Percentiles rank a stretch among this genome's conserved stretches.
phyloP scores from a whole-genome alignment of 2,329 filamentous ascomycete species.

The Botrytis byssoidea region DNA sequence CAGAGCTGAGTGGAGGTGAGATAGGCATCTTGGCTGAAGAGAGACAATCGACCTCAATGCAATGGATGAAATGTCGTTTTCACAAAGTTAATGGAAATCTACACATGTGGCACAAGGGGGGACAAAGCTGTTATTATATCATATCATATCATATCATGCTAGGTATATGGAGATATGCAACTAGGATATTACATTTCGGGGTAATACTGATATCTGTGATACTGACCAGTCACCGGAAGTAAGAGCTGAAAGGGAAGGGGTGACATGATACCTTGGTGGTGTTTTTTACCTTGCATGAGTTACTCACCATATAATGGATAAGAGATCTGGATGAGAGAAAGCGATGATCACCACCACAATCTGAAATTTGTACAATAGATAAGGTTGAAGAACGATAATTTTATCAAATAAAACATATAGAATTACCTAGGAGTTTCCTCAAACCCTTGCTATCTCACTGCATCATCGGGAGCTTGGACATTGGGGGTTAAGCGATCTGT shows the following conservation, averaged over 20 bases:
- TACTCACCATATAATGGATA: constrained; percentile 2
- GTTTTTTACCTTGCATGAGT: neutral
- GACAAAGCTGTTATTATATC: constrained; percentile 10
- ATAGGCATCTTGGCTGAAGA: constrained; percentile 34
- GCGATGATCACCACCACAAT: neutral
- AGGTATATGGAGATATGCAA: neutral
- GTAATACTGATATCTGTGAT: constrained; percentile 3
- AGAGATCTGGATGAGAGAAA: neutral
- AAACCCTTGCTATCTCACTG: constrained; percentile 13
- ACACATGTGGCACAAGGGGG: neutral
- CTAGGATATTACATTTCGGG: neutral
- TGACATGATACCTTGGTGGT: neutral
- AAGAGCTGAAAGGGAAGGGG: neutral
- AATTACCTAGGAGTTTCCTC: neutral
- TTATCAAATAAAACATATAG: constrained; percentile 16
- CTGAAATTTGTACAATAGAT: neutral
- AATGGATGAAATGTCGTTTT: neutral
- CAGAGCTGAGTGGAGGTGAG: constrained; percentile 38
- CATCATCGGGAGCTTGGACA: constrained; percentile 14
- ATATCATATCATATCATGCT: constrained; percentile 8
- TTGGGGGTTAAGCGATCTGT: constrained; percentile 16
- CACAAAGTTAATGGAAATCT: neutral
- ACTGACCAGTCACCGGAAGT: constrained; percentile 5
- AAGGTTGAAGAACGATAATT: constrained; percentile 12
- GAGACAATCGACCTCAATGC: neutral